Conservation (phyloP, 2,329 filamentous ascomycete species). For the Microdochium paspali region DNA sequence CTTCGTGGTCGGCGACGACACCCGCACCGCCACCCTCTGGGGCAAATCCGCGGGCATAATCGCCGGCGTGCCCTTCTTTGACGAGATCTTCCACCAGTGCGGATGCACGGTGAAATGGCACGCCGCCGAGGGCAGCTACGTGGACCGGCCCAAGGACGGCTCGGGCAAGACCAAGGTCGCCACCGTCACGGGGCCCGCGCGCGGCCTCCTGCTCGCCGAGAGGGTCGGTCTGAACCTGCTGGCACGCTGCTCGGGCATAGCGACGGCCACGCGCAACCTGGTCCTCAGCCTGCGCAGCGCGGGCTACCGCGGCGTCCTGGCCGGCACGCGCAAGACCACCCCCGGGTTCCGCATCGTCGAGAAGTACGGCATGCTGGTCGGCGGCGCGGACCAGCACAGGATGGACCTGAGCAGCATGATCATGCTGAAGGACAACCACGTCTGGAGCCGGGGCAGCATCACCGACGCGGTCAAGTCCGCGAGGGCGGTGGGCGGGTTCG, state of each 20-base stretch:
- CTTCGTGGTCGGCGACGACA: constrained; percentile 77
- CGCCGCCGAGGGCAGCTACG: constrained; percentile 60
- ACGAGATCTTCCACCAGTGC: constrained; percentile 84
- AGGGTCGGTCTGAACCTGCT: constrained; percentile 86
- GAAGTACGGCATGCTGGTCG: constrained; percentile 96
- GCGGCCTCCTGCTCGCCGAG: constrained; percentile 79
- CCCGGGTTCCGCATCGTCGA: constrained; percentile 92
- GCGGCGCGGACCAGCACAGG: constrained; percentile 83
- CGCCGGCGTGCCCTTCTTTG: constrained; percentile 88
- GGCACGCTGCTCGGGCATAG: constrained; percentile 84
- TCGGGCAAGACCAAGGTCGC: constrained; percentile 55
- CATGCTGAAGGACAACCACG: constrained; percentile 99
- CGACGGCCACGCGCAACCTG: constrained; percentile 54
- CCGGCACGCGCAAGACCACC: constrained; percentile 93
- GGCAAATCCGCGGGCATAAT: constrained; percentile 70
- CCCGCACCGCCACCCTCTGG: constrained; percentile 56
- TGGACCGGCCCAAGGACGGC: constrained; percentile 50
- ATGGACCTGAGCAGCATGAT: constrained; percentile 92
- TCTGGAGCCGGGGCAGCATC: constrained; percentile 86
- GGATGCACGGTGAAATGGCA: constrained; percentile 92
- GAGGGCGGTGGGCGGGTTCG: constrained; percentile 76
- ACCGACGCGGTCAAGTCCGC: constrained; percentile 77
- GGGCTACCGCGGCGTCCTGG: constrained; percentile 77
- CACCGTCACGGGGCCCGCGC: constrained; percentile 75
- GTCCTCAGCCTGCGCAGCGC: constrained; percentile 46